Evolutionary conservation across 345 rosid genomes (phyloP).

Genomic region (Salix koriyanagi): DNA sequence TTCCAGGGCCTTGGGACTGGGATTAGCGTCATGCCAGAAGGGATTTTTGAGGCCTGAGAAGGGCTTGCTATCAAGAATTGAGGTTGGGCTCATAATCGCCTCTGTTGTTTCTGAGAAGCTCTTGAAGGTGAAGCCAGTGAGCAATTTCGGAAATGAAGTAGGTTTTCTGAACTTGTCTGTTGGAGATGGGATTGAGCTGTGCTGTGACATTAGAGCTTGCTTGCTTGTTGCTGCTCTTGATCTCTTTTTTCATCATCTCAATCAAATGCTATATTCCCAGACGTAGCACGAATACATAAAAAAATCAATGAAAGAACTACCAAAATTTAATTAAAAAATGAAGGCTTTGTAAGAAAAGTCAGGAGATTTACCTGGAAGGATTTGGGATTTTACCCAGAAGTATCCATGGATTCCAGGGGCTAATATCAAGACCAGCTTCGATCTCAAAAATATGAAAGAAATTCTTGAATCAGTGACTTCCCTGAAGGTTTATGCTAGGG

Average conservation of each 20-base stretch:
- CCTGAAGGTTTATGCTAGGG: conserved; percentile 2
- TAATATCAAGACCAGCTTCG: conserved; percentile 23
- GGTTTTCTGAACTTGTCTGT: conserved; percentile 40
- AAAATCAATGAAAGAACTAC: background rate
- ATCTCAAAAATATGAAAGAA: conserved; percentile 24
- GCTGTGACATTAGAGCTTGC: conserved; percentile 50
- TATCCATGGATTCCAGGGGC: conserved; percentile 16
- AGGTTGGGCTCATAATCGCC: conserved; percentile 69
- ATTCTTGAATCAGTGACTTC: conserved; percentile 2
- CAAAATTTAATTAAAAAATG: background rate
- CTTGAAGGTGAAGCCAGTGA: conserved; percentile 54
- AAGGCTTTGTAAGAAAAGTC: too few relatives aligned
- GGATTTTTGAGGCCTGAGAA: conserved; percentile 64
- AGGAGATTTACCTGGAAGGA: conserved; percentile 18
- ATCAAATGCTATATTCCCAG: background rate
- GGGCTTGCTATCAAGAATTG: conserved; percentile 75
- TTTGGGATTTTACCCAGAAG: conserved; percentile 10
- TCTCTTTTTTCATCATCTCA: conserved; percentile 41
- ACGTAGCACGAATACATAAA: background rate
- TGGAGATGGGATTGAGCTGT: conserved; percentile 29
- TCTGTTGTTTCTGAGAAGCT: conserved; percentile 48
- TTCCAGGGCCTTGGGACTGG: conserved; percentile 36
- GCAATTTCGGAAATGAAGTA: conserved; percentile 59
- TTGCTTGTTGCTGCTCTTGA: conserved; percentile 23
- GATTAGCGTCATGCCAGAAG: conserved; percentile 42